Base-by-base conservation (phyloP, 768 basidiomycete genomes). In the Lactarius sanguifluus region DNA sequence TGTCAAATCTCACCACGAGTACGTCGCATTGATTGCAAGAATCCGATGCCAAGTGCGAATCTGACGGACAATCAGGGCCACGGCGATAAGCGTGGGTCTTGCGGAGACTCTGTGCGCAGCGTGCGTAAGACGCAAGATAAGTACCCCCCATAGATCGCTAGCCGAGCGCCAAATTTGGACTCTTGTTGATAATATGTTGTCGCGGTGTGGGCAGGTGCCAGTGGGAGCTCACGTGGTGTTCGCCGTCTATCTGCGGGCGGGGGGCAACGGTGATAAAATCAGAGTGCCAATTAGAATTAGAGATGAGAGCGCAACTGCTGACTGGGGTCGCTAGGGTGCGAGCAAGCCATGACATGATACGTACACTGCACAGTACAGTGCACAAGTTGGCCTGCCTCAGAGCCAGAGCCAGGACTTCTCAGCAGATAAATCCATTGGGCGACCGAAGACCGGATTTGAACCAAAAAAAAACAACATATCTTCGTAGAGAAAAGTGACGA, bases 61-160 rank as follows among this genome's bases (percentile, higher is more conserved):
- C 15, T 41, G 15, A 18, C 16, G 3, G 20, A n/a, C 13, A 0
- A 50, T 50, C 50, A 50, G 23, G 50, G 50, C 5, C 23, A 57
- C 66, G 61, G 56, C 36, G 62, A 67, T 64, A 52, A 23, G 41
- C 56, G 43, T 59, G 66, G 66, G 57, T 61, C 64, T 45, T 36
- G 57, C 32, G 40, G 68, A 58, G 7, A 55, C 54, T 5, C 32
- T 32, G 20, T 8, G 20, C 25, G 57, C 40, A 18, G 47, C 38
- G 23, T 3, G n/a, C 10, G 10, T n/a, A 32, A 34, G 5, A 30
- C 34, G n/a, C 50, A 16, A 43, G 40, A 43, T 18, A 54, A 59
- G 61, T 12, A 50, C 50, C 7, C 1, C 20, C 41, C 38, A 43
- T 54, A 55, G 57, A 59, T 18, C 34, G 66, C 63, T 63, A 59